Conservation (phyloP, 305 asterid genomes). For the Rubia tinctorum region DNA sequence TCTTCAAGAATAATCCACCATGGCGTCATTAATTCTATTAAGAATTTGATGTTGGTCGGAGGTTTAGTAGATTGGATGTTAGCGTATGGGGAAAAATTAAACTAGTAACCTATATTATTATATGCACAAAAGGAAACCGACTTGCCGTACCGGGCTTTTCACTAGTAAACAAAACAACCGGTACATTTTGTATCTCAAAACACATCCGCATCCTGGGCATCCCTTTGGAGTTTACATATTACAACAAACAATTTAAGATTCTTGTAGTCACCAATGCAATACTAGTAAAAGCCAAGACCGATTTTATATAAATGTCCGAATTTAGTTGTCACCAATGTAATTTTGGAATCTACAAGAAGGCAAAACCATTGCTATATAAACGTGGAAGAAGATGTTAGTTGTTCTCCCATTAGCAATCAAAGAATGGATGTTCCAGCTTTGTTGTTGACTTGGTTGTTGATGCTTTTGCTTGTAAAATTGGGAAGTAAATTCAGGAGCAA, state of each 20-base stretch:
- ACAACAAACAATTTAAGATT: background rate
- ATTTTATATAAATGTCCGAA: background rate
- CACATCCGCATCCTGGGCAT: background rate
- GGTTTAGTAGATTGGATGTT: no score
- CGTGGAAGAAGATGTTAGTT: background rate
- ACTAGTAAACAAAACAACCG: background rate
- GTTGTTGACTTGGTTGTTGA: background rate
- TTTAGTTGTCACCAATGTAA: background rate
- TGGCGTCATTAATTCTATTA: no score
- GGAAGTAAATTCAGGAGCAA: background rate
- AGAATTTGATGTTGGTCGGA: no score
- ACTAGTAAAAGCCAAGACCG: background rate
- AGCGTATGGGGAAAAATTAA: no score
- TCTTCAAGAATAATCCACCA: no score
- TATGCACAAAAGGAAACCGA: no score
- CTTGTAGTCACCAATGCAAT: background rate
- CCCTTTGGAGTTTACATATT: background rate
- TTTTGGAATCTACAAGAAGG: background rate
- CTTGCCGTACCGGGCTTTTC: background rate
- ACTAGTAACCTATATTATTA: no score
- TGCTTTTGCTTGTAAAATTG: background rate
- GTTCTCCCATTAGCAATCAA: background rate
- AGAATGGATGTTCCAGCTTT: background rate
- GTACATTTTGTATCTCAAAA: background rate
- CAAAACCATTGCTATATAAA: background rate